Percentiles rank a stretch among this genome's conserved stretches.
Evolutionary conservation across 768 basidiomycete species (phyloP).

Genomic region (Amanita pseudoporphyria): DNA sequence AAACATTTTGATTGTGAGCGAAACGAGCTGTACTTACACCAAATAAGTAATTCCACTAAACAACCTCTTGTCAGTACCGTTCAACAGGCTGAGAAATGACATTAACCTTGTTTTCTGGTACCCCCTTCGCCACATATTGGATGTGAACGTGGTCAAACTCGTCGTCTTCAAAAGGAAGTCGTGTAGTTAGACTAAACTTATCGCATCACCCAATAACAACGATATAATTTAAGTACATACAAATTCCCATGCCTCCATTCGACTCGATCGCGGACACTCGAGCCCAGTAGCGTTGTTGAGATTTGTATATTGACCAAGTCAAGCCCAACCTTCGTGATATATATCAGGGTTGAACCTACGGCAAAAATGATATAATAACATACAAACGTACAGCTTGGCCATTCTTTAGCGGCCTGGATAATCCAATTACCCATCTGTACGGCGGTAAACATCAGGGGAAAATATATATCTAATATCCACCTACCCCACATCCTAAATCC

Average conservation of each 20-base stretch:
- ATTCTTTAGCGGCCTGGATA: constrained; percentile 62
- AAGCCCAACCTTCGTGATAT: constrained; percentile 65
- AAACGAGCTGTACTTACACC: constrained; percentile 33
- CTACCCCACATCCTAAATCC: constrained; percentile 71
- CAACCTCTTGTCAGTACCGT: not conserved
- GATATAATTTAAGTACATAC: constrained; percentile 24
- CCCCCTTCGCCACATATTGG: constrained; percentile 49
- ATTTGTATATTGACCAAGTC: constrained; percentile 72
- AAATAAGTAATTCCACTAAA: constrained; percentile 60
- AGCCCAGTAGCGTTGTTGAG: constrained; percentile 40
- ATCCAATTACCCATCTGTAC: constrained; percentile 55
- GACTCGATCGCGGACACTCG: constrained; percentile 45
- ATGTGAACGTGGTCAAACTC: constrained; percentile 80
- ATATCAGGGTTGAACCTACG: too few relatives aligned
- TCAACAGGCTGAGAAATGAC: constrained; percentile 3
- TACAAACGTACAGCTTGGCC: constrained; percentile 58
- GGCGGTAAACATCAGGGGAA: not conserved
- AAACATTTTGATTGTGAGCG: not conserved
- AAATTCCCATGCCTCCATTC: constrained; percentile 74
- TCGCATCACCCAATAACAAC: not conserved
- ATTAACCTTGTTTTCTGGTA: constrained; percentile 69
- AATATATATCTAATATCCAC: constrained; percentile 12
- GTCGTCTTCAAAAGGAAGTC: constrained; percentile 73
- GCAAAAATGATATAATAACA: constrained; percentile 2
- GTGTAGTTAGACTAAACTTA: constrained; percentile 54